Evolutionary conservation across 176 grass and related monocot species (phyloP), one percentile per base, ranked within the genome.

Genomic region (Raddia distichophylla): DNA sequence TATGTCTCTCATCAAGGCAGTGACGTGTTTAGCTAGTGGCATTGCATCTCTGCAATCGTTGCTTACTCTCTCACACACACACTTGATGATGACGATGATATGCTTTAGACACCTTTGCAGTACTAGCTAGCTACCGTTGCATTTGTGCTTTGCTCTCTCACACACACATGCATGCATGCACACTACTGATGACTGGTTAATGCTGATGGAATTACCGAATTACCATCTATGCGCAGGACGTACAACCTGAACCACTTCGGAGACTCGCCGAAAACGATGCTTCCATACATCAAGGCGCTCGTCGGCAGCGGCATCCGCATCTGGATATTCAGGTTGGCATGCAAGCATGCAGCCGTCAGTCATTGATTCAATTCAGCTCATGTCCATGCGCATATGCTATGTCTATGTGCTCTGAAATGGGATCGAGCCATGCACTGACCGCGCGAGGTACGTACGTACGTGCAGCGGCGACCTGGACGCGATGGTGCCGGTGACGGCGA

Each of bases 381-480:
- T 27, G 27, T 6, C 52, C 52, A 5, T 54, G 14, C 52, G 1
- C 3, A 15, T 11, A 15, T 11, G 4, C 3, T 69, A 1, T 2
- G 35, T 0, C 17, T 7, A 17, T 10, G 56, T 7, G 6, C 15
- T 16, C 52, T 27, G 27, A 27, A 27, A 27, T 27, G 27, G 27
- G 27, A 27, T 27, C 27, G 27, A 27, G 27, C 27, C 27, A 27
- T 27, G 27, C 27, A 17, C 53, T 55, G 6, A 55, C 11, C 13
- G 33, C 4, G 27, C 33, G 33, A 37, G 27, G 27, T 27, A 27
- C 27, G 27, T 27, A 27, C 27, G 27, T 27, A 27, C 1, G 6
- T 46, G 14, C 45, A 94, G 90, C 54, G 90, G 93, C 45, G 93
- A 94, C 79, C 6, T 86, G 44, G 93, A 92, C 80, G 67, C 67